These are phyloP conservation scores for Lentinula guzmanii DNA, from an alignment of 768 basidiomycete genomes.

Conservation along the genomic window DNA sequence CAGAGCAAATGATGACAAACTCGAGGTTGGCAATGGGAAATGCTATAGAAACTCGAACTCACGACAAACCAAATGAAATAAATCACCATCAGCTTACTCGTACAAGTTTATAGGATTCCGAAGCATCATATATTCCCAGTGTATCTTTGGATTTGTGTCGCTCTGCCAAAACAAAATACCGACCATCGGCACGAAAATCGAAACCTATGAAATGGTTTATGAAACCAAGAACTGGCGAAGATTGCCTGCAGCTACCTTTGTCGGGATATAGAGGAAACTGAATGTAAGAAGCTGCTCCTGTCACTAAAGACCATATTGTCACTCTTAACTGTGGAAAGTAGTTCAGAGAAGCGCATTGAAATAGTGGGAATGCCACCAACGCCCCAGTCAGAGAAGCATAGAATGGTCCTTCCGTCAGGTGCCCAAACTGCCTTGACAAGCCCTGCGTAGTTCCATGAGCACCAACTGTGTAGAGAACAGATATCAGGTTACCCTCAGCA, in stretches of 20 bases:
- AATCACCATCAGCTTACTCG: slow-evolving; percentile 41
- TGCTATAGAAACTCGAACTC: slow-evolving; percentile 44
- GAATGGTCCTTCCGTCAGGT: slow-evolving; percentile 71
- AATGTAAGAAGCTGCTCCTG: slow-evolving; percentile 73
- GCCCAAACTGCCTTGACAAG: slow-evolving; percentile 89
- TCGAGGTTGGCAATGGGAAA: slow-evolving; percentile 72
- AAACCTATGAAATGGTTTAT: slow-evolving; percentile 42
- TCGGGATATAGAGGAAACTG: slow-evolving; percentile 82
- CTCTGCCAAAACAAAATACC: slow-evolving; percentile 83
- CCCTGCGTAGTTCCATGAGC: slow-evolving; percentile 29
- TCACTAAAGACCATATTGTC: slow-evolving; percentile 78
- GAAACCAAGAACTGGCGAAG: slow-evolving; percentile 3
- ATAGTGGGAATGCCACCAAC: slow-evolving; percentile 44
- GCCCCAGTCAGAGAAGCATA: slow-evolving; percentile 93
- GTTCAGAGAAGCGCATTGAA: slow-evolving; percentile 3
- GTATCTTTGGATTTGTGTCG: slow-evolving; percentile 88
- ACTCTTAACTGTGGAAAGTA: slow-evolving; percentile 59
- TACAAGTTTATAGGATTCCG: slow-evolving; percentile 63
- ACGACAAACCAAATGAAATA: not conserved
- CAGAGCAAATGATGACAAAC: slow-evolving; percentile 62
- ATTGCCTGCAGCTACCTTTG: slow-evolving; percentile 43
- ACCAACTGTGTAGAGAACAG: not conserved
- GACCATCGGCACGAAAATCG: slow-evolving; percentile 72
- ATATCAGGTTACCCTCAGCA: slow-evolving; percentile 46
- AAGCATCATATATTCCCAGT: slow-evolving; percentile 75